Evolutionary conservation across 805 yeast species (phyloP), one percentile per base, ranked within the genome.

Genomic region (Tetrapisispora arboricola): DNA sequence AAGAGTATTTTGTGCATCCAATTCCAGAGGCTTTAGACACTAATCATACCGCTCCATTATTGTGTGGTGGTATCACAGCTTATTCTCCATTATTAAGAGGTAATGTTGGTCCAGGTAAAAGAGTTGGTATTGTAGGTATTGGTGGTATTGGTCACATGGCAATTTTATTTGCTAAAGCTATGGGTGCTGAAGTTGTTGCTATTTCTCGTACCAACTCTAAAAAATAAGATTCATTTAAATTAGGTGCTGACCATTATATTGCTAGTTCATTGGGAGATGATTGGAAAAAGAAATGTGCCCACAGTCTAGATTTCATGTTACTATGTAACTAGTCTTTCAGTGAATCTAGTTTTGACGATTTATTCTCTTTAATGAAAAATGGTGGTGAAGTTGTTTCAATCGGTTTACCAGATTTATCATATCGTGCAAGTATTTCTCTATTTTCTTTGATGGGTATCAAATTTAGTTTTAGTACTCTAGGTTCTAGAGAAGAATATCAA

Each of bases 21-120:
- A 72, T 81, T 44, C 88, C 90, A 34, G 73, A 73, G 12, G 58
- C 50, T 13, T 51, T 78, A 32, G 66, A 71, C 28, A 65, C 74
- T 34, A 73, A 68, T 27, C 63, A 67, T 21, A 84, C 76, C 22
- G 87, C 86, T 4, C 87, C 88, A 39, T 64, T 82, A 63, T 63
- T 80, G 65, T 82, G 90, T 66, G 90, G 85, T 42, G 90, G 90
- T 41, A 65, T 79, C 55, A 82, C 90, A 11, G 78, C 76, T 12
- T 81, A 65, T 64, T 72, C 84, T 7, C 90, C 90, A 41, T 60
- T 82, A 49, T 65, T 71, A 44, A 68, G 79, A 59, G 65, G 66
- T 41, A 70, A 68, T 28, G 66, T 64, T 50, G 74, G 71, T 42
- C 67, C 70, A 36, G 76, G 75, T 39, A 66, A 65, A 45, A 67